A percentile compares a stretch with the other conserved stretches of the same genome.
Evolutionary conservation across 1,284 basidiomycete species (phyloP).

Genomic region (Serendipita sp.): DNA sequence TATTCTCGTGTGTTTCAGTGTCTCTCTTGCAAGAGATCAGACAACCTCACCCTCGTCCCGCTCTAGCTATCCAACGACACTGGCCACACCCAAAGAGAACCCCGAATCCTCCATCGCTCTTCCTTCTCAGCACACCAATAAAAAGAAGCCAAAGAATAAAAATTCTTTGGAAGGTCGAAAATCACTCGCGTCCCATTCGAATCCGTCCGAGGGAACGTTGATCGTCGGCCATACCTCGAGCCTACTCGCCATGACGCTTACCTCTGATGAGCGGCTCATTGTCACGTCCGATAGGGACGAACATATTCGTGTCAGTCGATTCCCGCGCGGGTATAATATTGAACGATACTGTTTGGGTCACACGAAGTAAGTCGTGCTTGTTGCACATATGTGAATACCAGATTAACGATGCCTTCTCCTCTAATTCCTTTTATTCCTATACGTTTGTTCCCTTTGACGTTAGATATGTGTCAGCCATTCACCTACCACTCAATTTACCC

Average conservation of each 20-base stretch:
- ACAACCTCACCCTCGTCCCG: not conserved
- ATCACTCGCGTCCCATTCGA: conserved; percentile 46
- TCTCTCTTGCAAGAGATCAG: not conserved
- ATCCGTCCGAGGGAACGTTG: conserved; percentile 58
- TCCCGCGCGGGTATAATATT: conserved; percentile 67
- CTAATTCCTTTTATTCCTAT: not conserved
- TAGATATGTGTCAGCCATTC: conserved; percentile 73
- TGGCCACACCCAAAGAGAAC: not conserved
- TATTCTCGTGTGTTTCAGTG: conserved; percentile 45
- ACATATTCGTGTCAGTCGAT: conserved; percentile 84
- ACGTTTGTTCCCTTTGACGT: not conserved
- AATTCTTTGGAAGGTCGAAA: conserved; percentile 19
- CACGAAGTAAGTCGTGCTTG: conserved; percentile 41
- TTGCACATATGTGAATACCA: not conserved
- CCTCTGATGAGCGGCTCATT: conserved; percentile 53
- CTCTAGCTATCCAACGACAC: conserved; percentile 15
- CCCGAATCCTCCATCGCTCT: not conserved
- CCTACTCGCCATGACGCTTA: conserved; percentile 57
- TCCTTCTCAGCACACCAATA: not conserved
- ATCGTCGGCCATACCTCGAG: conserved; percentile 79
- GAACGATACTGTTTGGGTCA: conserved; percentile 78
- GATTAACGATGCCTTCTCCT: not conserved
- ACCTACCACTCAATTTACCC: conserved; percentile 42
- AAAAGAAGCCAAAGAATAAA: conserved; percentile 11
- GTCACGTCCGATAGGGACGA: conserved; percentile 85